Evolutionary conservation across 2,329 filamentous ascomycete species (phyloP), one percentile per base, ranked within the genome.

Genomic region (Huntiella savannae): DNA sequence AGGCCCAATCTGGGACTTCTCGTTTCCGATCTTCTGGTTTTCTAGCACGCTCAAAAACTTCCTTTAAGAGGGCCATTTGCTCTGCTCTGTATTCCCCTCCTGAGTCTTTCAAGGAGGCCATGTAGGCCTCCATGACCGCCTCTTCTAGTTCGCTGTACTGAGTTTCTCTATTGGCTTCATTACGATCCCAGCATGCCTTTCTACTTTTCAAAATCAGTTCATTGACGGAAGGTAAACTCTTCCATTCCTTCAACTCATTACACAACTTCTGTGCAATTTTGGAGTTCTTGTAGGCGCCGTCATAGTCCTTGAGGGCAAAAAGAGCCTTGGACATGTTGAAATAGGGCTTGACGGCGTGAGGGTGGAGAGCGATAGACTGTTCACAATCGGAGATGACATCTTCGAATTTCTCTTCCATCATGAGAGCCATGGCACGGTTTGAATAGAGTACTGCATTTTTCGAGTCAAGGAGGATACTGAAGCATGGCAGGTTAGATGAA

Each of bases 281-380:
- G 0, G 87, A 86, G 56, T 79, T 79, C 49, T 83, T 75, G 33
- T 75, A 78, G 5, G 43, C 47, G 49, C 63, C 58, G 39, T 52
- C 53, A 33, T 42, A 42, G 53, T 81, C 74, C 43, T 75, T 68
- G 2, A 93, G 69, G 1, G 71, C 71, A n/a, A 93, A 67, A 53
- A 92, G 77, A 0, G 87, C 85, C 61, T 93, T 82, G 3, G 84
- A 78, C 19, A 93, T 72, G 58, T 86, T 83, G 61, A 81, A 92
- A 56, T 77, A 74, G 5, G 82, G 85, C 62, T 96, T 96, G 65
- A 92, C 79, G 54, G 73, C 77, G 40, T 62, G 63, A 15, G 70
- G 66, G 22, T 74, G 66, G 4, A 92, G 68, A 49, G 75, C 69
- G 43, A 95, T 77, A 52, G 82, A 85, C 44, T 75, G 68, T 45